Evolutionary conservation across 805 yeast genomes (phyloP), one percentile per base, ranked within the genome.

Genomic region (Ogataea populi-albae): DNA sequence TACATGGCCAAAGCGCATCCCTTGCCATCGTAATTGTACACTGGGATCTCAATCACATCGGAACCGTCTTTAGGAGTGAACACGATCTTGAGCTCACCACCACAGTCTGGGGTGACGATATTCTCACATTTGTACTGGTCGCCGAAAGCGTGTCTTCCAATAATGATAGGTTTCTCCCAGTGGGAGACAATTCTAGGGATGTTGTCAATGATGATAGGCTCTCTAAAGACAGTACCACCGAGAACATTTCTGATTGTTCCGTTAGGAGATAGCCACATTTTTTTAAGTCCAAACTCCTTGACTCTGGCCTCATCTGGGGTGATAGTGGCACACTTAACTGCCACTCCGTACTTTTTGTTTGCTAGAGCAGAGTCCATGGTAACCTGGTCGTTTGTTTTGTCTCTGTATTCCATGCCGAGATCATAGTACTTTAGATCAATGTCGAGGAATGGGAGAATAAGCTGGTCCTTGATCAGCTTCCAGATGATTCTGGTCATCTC

Each of bases 401-500:
- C 91, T 64, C 93, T 70, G 40, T 76, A 66, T 51, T 75, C 68
- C 45, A 84, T 72, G 19, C 86, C 77, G 50, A 84, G 68, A 59
- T 84, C 93, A 59, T 80, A 84, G 61, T 83, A 83, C 52, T 82
- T 80, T 59, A 84, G 67, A 47, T 83, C 87, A 28, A 84, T 71
- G 46, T 84, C 84, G 45, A 84, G 61, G 57, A 76, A 81, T 6
- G 91, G 93, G 41, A 66, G 56, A 52, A 84, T 73, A 50, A 84
- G 69, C 56, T 77, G 74, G 41, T 72, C 74, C 60, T 81, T 82
- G 64, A 84, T 84, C 52, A 75, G 68, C 45, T 76, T 71, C 93
- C 93, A 84, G 59, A 84, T 84, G 55, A 84, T 82, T 60, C 91
- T 69, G 45, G 93, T 84, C 91, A 81, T 82, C 60, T 84, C 93